phyloP scores from a whole-genome alignment of 2,329 filamentous ascomycete species.

The Lecanosticta acicola region DNA sequence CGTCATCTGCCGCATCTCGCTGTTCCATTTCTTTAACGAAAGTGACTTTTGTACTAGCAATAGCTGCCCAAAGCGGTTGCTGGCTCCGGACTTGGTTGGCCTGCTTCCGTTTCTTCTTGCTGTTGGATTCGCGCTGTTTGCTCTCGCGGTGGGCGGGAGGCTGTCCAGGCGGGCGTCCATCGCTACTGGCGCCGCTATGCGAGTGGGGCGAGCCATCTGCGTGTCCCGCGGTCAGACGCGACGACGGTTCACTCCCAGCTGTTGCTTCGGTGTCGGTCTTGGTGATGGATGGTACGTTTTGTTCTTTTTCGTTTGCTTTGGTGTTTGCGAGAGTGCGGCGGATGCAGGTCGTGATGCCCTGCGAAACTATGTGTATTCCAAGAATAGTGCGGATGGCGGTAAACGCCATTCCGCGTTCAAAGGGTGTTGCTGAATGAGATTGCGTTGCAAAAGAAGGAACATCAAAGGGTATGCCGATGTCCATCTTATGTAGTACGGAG shows the following conservation, averaged over 20 bases:
- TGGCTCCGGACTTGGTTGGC: slow-evolving; percentile 84
- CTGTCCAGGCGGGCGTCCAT: slow-evolving; percentile 47
- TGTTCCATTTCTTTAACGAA: slow-evolving; percentile 76
- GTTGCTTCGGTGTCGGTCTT: slow-evolving; percentile 29
- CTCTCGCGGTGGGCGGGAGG: slow-evolving; percentile 48
- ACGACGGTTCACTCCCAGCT: slow-evolving; percentile 21
- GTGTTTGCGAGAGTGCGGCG: slow-evolving; percentile 32
- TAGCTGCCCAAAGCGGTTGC: slow-evolving; percentile 88
- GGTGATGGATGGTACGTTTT: slow-evolving; percentile 25
- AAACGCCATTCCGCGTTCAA: slow-evolving; percentile 30
- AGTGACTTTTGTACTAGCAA: slow-evolving; percentile 94
- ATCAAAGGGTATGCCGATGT: slow-evolving; percentile 29
- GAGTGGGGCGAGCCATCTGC: slow-evolving; percentile 24
- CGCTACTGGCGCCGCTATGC: slow-evolving; percentile 33
- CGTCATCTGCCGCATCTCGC: slow-evolving; percentile 69
- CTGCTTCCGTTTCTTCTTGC: slow-evolving; percentile 83
- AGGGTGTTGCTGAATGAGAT: slow-evolving; percentile 26
- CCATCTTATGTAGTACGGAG: slow-evolving; percentile 33
- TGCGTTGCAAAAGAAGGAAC: slow-evolving; percentile 27
- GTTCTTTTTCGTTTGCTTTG: slow-evolving; percentile 33
- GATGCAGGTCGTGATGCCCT: slow-evolving; percentile 33
- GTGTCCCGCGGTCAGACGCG: slow-evolving; percentile 15
- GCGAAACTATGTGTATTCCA: slow-evolving; percentile 35
- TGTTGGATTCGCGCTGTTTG: slow-evolving; percentile 55
- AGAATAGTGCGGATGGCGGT: slow-evolving; percentile 30